Percentiles rank a stretch among this genome's conserved stretches.
Conservation (phyloP, 1,284 basidiomycete genomes). For the Ganoderma lucidum region DNA sequence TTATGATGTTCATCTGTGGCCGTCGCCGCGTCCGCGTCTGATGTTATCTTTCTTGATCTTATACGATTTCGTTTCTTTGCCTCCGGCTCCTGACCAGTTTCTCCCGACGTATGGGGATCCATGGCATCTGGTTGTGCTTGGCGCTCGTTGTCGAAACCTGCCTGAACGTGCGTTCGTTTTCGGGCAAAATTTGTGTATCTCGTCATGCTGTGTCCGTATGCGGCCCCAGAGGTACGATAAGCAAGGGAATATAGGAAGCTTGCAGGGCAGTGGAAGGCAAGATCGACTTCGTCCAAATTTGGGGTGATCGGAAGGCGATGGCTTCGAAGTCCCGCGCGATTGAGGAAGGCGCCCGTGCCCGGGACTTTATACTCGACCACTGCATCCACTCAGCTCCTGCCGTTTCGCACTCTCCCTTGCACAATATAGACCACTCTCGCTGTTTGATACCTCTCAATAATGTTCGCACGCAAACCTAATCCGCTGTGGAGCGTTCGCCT, state of each 20-base stretch:
- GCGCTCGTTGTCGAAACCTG: constrained; percentile 53
- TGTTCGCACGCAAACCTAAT: constrained; percentile 31
- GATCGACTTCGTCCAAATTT: constrained; percentile 17
- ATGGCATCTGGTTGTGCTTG: constrained; percentile 8
- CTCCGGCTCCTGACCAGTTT: constrained; percentile 34
- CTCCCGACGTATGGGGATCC: neutral
- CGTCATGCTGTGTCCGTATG: constrained; percentile 58
- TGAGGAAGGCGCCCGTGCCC: neutral
- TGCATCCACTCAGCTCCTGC: neutral
- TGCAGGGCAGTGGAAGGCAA: constrained; percentile 11
- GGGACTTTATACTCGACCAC: neutral
- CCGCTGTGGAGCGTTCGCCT: constrained; percentile 21
- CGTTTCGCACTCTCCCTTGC: neutral
- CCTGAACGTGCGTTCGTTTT: constrained; percentile 76
- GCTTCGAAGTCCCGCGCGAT: constrained; percentile 18
- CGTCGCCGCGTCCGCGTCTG: constrained; percentile 28
- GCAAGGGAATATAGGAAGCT: neutral
- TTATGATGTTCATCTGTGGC: constrained; percentile 5
- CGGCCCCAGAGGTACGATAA: neutral
- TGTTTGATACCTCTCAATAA: constrained; percentile 7
- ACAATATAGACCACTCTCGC: neutral
- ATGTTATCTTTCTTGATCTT: constrained; percentile 42
- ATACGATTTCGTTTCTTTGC: constrained; percentile 56
- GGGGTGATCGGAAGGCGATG: constrained; percentile 21
- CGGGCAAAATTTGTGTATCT: constrained; percentile 74